Percentiles rank a stretch among this genome's conserved stretches.
These are phyloP conservation scores for Chrysanthemum makinoi DNA, from an alignment of 129 eudicot species.

Conservation along the genomic window DNA sequence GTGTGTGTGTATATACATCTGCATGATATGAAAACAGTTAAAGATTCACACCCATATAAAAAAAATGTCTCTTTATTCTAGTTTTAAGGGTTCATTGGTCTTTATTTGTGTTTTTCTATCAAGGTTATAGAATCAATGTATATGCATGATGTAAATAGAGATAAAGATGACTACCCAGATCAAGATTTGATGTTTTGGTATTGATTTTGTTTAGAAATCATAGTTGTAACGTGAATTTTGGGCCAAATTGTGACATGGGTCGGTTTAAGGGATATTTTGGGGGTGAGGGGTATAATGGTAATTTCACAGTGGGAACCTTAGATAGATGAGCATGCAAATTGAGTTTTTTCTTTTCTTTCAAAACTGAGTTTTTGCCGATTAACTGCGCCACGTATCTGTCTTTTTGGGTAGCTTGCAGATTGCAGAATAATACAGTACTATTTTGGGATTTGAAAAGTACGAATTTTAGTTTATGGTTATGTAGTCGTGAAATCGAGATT, in stretches of 20 bases:
- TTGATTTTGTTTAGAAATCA: too few relatives aligned
- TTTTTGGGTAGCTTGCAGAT: constrained; percentile 20
- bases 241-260: too few relatives aligned
- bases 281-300: constrained; percentile 24
- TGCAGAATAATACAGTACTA: neutral
- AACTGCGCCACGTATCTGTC: constrained; percentile 23
- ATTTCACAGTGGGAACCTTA: constrained; percentile 22
- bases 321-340: constrained; percentile 25
- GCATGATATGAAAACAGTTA: constrained; percentile 1
- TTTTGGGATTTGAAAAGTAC: constrained; percentile 15
- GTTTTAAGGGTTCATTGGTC: neutral
- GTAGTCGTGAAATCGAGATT: neutral
- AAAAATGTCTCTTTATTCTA: neutral
- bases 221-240: constrained; percentile 4
- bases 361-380: constrained; percentile 9
- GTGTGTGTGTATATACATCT: neutral
- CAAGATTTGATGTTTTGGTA: neutral
- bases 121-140: constrained; percentile 3
- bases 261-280: constrained; percentile 9
- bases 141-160: constrained; percentile 1
- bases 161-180: neutral
- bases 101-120: neutral
- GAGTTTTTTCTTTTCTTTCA: constrained; percentile 9
- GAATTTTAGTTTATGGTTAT: too few relatives aligned
- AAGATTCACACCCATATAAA: neutral